These are phyloP conservation scores for Phellopilus nigrolimitatus DNA, from an alignment of 1,284 basidiomycete species.

Conservation along the genomic window DNA sequence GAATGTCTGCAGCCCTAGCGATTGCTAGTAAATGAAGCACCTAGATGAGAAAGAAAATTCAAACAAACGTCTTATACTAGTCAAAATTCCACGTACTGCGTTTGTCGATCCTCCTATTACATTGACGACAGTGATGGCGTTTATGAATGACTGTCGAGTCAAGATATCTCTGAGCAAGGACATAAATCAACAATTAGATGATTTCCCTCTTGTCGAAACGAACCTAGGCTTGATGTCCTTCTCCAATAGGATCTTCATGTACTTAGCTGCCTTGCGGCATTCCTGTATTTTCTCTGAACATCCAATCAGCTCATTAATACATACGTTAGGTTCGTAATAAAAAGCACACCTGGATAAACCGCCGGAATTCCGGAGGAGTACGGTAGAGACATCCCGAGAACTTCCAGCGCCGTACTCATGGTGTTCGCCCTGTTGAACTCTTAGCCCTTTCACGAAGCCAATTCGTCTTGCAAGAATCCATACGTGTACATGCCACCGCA, in stretches of 20 bases:
- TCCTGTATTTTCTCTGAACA: conserved; percentile 74
- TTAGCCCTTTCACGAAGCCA: conserved; percentile 1
- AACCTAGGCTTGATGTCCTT: conserved; percentile 83
- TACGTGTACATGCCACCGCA: conserved; percentile 85
- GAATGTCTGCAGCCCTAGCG: conserved; percentile 85
- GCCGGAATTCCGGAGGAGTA: conserved; percentile 87
- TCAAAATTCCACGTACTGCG: conserved; percentile 47
- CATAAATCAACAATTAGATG: conserved; percentile 1
- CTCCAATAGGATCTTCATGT: conserved; percentile 79
- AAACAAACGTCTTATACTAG: neutral
- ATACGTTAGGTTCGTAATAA: neutral
- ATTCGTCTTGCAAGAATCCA: conserved; percentile 23
- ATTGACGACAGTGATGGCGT: conserved; percentile 83
- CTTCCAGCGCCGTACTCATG: conserved; percentile 88
- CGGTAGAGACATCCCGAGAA: conserved; percentile 88
- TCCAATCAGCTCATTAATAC: neutral
- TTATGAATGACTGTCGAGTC: conserved; percentile 86
- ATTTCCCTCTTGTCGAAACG: neutral
- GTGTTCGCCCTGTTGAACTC: conserved; percentile 62
- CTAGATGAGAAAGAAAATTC: conserved; percentile 30
- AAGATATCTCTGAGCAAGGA: conserved; percentile 77
- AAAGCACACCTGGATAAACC: conserved; percentile 52
- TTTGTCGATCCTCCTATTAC: conserved; percentile 92
- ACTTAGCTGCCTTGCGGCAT: conserved; percentile 78
- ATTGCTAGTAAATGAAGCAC: conserved; percentile 93